A percentile compares a stretch with the other conserved stretches of the same genome.
These are phyloP conservation scores for Malassezia sp. DNA, from an alignment of 1,284 basidiomycete genomes.

Conservation along the genomic window DNA sequence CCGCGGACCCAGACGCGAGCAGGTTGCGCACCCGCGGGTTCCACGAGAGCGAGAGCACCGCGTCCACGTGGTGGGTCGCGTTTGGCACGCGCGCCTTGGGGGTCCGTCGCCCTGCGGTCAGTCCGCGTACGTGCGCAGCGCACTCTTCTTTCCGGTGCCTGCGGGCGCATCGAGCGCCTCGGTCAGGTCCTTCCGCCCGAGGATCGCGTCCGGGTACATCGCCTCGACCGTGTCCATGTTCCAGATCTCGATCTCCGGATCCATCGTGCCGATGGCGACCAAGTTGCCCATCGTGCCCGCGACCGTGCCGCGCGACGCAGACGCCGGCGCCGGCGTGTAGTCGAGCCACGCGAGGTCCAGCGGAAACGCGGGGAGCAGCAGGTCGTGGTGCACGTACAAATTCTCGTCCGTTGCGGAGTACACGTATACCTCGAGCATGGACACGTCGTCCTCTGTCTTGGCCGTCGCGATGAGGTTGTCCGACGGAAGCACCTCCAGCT, in stretches of 20 bases:
- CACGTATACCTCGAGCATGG: constrained; percentile 63
- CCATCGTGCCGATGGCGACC: constrained; percentile 90
- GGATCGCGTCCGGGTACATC: constrained; percentile 82
- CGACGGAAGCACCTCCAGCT: constrained; percentile 74
- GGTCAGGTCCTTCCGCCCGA: constrained; percentile 61
- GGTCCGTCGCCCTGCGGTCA: constrained; percentile 85
- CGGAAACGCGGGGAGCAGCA: constrained; percentile 93
- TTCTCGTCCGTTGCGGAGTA: constrained; percentile 50
- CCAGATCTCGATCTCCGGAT: constrained; percentile 98
- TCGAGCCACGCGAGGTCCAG: constrained; percentile 99
- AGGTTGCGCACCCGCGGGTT: constrained; percentile 78
- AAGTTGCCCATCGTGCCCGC: constrained; percentile 62
- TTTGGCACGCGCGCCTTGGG: constrained; percentile 60
- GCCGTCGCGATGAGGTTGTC: constrained; percentile 87
- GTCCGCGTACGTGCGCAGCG: too few species aligned
- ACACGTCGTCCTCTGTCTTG: constrained; percentile 93
- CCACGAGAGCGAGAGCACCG: constrained; percentile 83
- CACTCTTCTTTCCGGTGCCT: constrained; percentile 46
- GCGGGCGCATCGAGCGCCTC: constrained; percentile 26
- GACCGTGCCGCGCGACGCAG: too few species aligned
- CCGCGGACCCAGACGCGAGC: constrained; percentile 81
- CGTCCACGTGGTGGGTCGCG: constrained; percentile 74
- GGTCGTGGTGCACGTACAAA: constrained; percentile 91
- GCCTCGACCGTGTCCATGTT: constrained; percentile 84
- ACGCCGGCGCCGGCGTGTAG: constrained; percentile 62